Percentiles rank a stretch among this genome's conserved stretches.
Conservation (phyloP, 2,329 filamentous ascomycete species). For the Alternaria viburni region DNA sequence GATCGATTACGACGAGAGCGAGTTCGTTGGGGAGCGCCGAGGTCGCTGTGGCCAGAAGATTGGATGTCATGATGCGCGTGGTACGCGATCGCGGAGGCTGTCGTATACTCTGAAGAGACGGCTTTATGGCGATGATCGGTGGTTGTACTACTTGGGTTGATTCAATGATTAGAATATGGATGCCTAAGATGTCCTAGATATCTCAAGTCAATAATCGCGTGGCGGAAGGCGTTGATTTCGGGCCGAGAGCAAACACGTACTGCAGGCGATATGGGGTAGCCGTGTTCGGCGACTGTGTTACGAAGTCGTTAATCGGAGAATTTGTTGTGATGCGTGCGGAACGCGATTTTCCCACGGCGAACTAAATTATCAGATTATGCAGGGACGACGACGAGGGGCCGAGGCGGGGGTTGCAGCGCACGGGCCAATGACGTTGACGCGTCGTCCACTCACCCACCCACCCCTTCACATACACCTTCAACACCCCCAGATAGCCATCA, state of each 20-base stretch:
- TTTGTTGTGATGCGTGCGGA: background rate
- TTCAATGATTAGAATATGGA: background rate
- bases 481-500: background rate
- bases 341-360: background rate
- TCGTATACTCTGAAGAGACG: background rate
- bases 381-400: conserved; percentile 1
- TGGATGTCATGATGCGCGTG: conserved; percentile 20
- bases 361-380: conserved; percentile 8
- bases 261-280: background rate
- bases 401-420: conserved; percentile 1
- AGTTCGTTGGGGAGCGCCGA: conserved; percentile 38
- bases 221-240: background rate
- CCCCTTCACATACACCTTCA: background rate
- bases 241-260: background rate
- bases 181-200: background rate
- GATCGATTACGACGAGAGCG: conserved; percentile 34
- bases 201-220: background rate
- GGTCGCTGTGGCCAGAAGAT: conserved; percentile 17
- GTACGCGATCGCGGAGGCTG: background rate
- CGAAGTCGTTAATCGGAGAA: background rate
- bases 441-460: too few relatives aligned
- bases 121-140: background rate
- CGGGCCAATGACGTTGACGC: conserved; percentile 9
- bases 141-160: background rate
- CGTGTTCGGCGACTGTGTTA: background rate